Percentiles rank a stretch among this genome's conserved stretches.
These are phyloP conservation scores for Veloboletus limbatus DNA, from an alignment of 1,284 basidiomycete species.

Conservation along the genomic window DNA sequence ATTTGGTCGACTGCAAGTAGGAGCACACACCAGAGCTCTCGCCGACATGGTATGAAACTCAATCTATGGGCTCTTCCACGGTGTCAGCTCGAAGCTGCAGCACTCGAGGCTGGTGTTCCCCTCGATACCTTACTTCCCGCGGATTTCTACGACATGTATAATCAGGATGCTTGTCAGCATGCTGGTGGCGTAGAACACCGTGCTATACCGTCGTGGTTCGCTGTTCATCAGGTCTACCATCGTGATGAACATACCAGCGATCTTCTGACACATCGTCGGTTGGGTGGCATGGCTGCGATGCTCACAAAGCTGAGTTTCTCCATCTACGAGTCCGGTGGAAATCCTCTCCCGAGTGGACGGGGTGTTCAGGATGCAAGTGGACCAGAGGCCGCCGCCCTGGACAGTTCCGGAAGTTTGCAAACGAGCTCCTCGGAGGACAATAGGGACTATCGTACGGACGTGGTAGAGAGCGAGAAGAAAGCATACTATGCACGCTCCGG, in stretches of 20 bases:
- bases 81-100: constrained; percentile 53
- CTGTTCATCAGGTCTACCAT: constrained; percentile 23
- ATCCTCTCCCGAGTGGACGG: constrained; percentile 1
- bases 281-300: constrained; percentile 54
- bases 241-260: constrained; percentile 3
- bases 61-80: constrained; percentile 57
- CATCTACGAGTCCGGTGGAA: constrained; percentile 26
- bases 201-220: constrained; percentile 17
- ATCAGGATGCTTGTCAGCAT: constrained; percentile 1
- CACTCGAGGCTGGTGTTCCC: constrained; percentile 61
- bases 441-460: constrained; percentile 17
- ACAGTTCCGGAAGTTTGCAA: constrained; percentile 16
- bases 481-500: constrained; percentile 48
- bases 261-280: constrained; percentile 35
- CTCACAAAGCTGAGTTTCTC: constrained; percentile 46
- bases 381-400: neutral
- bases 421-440: constrained; percentile 10
- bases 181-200: neutral
- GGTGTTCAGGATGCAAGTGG: neutral
- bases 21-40: constrained; percentile 25
- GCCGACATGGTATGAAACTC: constrained; percentile 46
- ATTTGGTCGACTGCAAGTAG: constrained; percentile 3
- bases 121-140: constrained; percentile 48
- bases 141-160: constrained; percentile 30
- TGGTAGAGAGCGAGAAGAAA: constrained; percentile 38